Evolutionary conservation across 2,329 filamentous ascomycete genomes (phyloP).

Genomic region (Aspergillus fumigatus): DNA sequence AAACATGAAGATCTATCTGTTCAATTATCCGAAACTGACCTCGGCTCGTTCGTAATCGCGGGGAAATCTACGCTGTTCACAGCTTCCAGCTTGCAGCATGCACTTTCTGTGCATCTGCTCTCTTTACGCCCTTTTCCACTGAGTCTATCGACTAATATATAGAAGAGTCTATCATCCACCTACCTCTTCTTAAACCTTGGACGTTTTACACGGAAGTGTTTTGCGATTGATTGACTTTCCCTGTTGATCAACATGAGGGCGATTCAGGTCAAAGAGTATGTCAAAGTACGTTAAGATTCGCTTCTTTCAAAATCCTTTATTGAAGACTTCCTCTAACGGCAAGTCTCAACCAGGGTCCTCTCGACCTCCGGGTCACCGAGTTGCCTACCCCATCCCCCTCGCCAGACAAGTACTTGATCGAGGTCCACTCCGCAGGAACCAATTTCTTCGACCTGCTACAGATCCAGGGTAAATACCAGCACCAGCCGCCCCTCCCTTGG

Average conservation of each 20-base stretch:
- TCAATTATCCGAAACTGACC: constrained; percentile 13
- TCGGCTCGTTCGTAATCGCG: constrained; percentile 9
- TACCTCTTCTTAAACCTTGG: not conserved
- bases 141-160: not conserved
- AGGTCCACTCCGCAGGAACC: constrained; percentile 78
- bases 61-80: not conserved
- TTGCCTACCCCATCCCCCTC: constrained; percentile 71
- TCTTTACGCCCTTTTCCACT: not conserved
- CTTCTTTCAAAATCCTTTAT: constrained; percentile 3
- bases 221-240: not conserved
- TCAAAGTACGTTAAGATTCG: constrained; percentile 52
- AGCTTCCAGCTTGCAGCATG: constrained; percentile 1
- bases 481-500: constrained; percentile 86
- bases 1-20: not conserved
- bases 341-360: constrained; percentile 57
- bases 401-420: constrained; percentile 75
- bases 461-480: constrained; percentile 91
- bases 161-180: not conserved
- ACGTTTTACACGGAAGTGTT: not conserved
- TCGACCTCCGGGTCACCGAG: constrained; percentile 69
- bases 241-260: constrained; percentile 60
- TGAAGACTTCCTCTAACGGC: constrained; percentile 1
- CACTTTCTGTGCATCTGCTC: not conserved
- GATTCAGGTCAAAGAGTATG: constrained; percentile 69
- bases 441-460: constrained; percentile 98